These are phyloP conservation scores for Hypericum androsaemum DNA, from an alignment of 345 rosid genomes.

Conservation along the genomic window DNA sequence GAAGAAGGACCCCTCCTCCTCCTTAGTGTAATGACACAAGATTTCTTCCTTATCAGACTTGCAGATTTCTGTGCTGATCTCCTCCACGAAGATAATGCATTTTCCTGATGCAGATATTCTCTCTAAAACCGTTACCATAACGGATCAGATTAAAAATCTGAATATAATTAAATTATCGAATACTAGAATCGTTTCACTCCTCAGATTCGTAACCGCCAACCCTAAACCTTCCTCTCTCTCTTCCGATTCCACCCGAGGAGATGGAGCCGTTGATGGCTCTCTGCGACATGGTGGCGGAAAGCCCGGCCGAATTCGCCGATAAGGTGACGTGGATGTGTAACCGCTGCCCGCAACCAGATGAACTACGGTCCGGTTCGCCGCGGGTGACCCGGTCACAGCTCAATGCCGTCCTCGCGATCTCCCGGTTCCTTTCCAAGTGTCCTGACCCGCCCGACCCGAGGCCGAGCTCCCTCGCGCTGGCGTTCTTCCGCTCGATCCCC, in stretches of 20 bases:
- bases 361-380: slow-evolving; percentile 49
- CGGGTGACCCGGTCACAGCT: slow-evolving; percentile 80
- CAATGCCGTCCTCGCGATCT: slow-evolving; percentile 73
- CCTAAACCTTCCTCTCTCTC: background rate
- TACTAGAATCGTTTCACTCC: no score
- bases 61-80: no score
- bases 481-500: slow-evolving; percentile 61
- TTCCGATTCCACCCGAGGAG: background rate
- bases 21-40: no score
- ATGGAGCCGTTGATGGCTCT: slow-evolving; percentile 89
- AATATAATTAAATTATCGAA: no score
- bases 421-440: slow-evolving; percentile 63
- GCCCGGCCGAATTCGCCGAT: slow-evolving; percentile 70
- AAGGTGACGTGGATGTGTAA: slow-evolving; percentile 84
- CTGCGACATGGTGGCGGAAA: slow-evolving; percentile 65
- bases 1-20: no score
- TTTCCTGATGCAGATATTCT: no score
- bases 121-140: no score
- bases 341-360: slow-evolving; percentile 75
- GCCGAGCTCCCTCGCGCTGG: slow-evolving; percentile 49
- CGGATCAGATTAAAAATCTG: no score
- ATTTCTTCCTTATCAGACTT: no score
- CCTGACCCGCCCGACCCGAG: slow-evolving; percentile 37
- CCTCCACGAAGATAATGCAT: no score
- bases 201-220: no score